Conservation (phyloP, 331 rosid species). For the Quercus phellos region DNA sequence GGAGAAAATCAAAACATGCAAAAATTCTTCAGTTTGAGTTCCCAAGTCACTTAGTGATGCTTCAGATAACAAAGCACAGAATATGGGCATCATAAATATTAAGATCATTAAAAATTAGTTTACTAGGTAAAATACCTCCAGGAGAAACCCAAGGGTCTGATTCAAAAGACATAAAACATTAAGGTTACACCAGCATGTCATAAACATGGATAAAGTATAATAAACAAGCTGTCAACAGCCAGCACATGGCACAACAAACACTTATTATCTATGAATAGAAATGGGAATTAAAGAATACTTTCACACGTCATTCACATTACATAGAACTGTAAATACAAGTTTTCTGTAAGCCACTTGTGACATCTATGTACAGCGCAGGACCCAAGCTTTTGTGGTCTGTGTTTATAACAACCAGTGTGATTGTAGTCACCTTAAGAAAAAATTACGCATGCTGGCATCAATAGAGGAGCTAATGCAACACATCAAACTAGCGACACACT, state of each 20-base stretch:
- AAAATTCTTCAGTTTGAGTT: conserved; percentile 3
- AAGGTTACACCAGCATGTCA: conserved; percentile 39
- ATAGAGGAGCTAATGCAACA: conserved; percentile 43
- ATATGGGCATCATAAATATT: conserved; percentile 1
- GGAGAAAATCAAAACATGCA: conserved; percentile 8
- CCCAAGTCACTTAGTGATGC: conserved; percentile 16
- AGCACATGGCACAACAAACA: conserved; percentile 32
- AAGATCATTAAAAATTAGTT: conserved; percentile 9
- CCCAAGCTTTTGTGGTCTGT: conserved; percentile 56
- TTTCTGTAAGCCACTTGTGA: conserved; percentile 46
- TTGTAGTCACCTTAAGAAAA: conserved; percentile 59
- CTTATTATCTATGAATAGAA: conserved; percentile 36
- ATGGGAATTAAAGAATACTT: conserved; percentile 28
- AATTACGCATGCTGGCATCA: conserved; percentile 43
- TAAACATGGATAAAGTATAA: conserved; percentile 34
- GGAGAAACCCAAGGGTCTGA: conserved; percentile 12
- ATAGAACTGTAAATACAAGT: conserved; percentile 57
- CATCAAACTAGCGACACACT: conserved; percentile 31
- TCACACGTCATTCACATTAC: conserved; percentile 52
- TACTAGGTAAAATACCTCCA: conserved; percentile 12
- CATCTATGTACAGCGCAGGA: conserved; percentile 72
- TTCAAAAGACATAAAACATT: conserved; percentile 23
- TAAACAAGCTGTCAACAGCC: conserved; percentile 31
- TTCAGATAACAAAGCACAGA: conserved; percentile 13
- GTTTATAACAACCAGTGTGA: conserved; percentile 48